Conservation (phyloP, 306 rosid species). For the Acmispon strigosus region DNA sequence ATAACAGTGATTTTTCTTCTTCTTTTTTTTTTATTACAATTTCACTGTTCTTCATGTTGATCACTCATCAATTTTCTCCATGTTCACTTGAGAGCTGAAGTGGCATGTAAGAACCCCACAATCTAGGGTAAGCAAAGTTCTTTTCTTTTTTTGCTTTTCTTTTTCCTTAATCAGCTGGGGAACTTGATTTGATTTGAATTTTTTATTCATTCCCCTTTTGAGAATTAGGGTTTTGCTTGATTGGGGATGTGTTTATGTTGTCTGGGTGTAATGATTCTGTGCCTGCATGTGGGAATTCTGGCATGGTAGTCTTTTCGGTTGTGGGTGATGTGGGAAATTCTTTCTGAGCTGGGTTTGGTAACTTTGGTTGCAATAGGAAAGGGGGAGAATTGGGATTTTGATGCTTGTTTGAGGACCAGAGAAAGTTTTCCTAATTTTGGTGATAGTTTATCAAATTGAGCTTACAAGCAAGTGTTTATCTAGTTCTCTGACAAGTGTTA, state of each 20-base stretch:
- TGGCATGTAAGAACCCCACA: constrained; percentile 25
- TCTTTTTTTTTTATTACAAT: no score
- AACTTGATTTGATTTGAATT: neutral
- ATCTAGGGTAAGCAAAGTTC: constrained; percentile 19
- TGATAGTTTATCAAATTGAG: neutral
- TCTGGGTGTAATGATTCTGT: neutral
- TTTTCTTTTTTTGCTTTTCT: neutral
- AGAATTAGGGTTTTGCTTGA: neutral
- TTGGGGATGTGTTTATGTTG: neutral
- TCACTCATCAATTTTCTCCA: neutral
- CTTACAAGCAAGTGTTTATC: neutral
- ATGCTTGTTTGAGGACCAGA: neutral
- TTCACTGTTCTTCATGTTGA: neutral
- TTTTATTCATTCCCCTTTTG: constrained; percentile 3
- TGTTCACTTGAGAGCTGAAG: neutral
- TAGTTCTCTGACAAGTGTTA: neutral
- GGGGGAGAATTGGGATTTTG: neutral
- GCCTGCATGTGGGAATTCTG: constrained; percentile 19
- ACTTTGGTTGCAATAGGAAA: no score
- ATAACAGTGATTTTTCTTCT: no score
- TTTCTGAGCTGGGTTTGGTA: neutral
- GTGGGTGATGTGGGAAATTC: constrained; percentile 7
- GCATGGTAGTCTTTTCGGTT: neutral
- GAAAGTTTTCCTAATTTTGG: neutral
- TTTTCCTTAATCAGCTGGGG: neutral